phyloP scores from a whole-genome alignment of 176 grass and related monocot genomes.

The Zea luxurians region DNA sequence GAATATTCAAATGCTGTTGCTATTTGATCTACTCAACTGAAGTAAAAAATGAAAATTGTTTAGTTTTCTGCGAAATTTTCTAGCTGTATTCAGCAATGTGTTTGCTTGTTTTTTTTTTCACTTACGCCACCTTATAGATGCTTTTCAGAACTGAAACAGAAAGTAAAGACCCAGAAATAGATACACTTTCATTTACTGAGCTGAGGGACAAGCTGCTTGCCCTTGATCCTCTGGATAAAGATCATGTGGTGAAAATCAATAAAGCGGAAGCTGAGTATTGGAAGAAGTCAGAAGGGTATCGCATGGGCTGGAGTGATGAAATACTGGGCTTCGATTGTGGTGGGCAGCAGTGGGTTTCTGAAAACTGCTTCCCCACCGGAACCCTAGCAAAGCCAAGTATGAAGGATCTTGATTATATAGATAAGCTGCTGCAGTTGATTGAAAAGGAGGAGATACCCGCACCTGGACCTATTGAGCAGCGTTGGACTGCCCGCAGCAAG shows the following conservation, averaged over 20 bases:
- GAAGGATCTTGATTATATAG: slow-evolving; percentile 85
- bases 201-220: slow-evolving; percentile 86
- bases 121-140: slow-evolving; percentile 52
- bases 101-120: slow-evolving; percentile 32
- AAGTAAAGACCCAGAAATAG: slow-evolving; percentile 61
- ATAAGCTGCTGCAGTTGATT: slow-evolving; percentile 75
- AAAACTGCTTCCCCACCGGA: slow-evolving; percentile 82
- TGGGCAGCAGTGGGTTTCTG: slow-evolving; percentile 90
- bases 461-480: slow-evolving; percentile 90
- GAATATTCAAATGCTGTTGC: slow-evolving; percentile 25
- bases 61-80: slow-evolving; percentile 7
- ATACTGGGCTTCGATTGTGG: slow-evolving; percentile 98
- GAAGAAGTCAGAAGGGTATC: slow-evolving; percentile 93
- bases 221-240: slow-evolving; percentile 79
- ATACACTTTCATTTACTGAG: slow-evolving; percentile 81
- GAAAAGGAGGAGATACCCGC: slow-evolving; percentile 70
- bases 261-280: slow-evolving; percentile 94
- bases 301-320: slow-evolving; percentile 95
- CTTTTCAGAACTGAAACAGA: slow-evolving; percentile 73
- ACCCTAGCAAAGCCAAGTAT: slow-evolving; percentile 74
- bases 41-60: background rate
- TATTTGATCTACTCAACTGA: slow-evolving; percentile 10
- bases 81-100: slow-evolving; percentile 32
- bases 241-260: slow-evolving; percentile 82
- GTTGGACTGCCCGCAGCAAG: slow-evolving; percentile 74